Percentiles rank a stretch among this genome's conserved stretches.
phyloP scores from a whole-genome alignment of 2,329 filamentous ascomycete species.

The Penicillium janthinellum region DNA sequence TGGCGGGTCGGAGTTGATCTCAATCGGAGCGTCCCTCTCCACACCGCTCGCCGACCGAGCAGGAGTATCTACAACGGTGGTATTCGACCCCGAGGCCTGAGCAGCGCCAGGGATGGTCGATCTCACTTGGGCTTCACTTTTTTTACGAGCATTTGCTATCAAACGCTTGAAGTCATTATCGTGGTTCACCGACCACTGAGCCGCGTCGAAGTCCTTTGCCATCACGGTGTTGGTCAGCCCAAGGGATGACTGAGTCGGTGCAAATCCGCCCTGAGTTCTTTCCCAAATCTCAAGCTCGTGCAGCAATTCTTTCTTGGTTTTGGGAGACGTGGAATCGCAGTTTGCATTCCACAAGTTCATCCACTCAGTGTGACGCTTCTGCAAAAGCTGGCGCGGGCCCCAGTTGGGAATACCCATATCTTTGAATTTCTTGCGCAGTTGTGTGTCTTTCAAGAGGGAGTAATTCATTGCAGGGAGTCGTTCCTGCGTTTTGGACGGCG shows the following conservation, averaged over 20 bases:
- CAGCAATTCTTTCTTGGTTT: conserved; percentile 69
- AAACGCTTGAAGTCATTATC: conserved; percentile 74
- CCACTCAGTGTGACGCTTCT: conserved; percentile 87
- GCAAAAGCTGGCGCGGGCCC: conserved; percentile 70
- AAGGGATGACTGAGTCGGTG: conserved; percentile 36
- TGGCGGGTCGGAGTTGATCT: conserved; percentile 1
- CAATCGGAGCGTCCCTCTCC: conserved; percentile 6
- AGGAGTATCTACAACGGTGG: background rate
- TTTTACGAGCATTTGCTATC: conserved; percentile 72
- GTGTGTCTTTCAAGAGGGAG: conserved; percentile 76
- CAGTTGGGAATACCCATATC: conserved; percentile 75
- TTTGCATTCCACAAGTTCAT: conserved; percentile 96
- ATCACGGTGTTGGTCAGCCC: conserved; percentile 58
- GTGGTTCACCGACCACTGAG: conserved; percentile 73
- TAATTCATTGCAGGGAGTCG: conserved; percentile 82
- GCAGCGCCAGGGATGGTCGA: conserved; percentile 31
- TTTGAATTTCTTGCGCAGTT: conserved; percentile 75
- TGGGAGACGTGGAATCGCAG: conserved; percentile 78
- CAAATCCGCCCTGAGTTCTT: conserved; percentile 70
- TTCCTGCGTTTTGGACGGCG: conserved; percentile 52
- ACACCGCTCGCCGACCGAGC: conserved; percentile 3
- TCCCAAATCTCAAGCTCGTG: conserved; percentile 87
- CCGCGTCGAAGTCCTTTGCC: conserved; percentile 84
- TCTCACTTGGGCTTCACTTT: conserved; percentile 39
- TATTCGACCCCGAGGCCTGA: conserved; percentile 1